Percentiles rank a stretch among this genome's conserved stretches.
Evolutionary conservation across 2,329 filamentous ascomycete species (phyloP).

Genomic region (Fusarium siculi): DNA sequence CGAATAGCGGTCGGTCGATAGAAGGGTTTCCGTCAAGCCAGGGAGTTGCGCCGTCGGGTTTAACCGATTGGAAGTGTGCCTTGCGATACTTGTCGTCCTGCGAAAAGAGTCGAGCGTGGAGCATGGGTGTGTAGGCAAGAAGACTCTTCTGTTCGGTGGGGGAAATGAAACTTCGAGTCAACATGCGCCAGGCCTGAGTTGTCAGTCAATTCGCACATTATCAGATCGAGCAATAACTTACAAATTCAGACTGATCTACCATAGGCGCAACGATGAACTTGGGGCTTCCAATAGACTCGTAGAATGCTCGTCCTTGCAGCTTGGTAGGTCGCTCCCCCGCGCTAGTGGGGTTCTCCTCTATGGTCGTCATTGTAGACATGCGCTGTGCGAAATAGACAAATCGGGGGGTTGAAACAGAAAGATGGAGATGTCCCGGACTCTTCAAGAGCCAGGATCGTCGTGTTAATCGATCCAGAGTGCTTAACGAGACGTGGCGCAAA

Average conservation of each 20-base stretch:
- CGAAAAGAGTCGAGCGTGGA: slow-evolving; percentile 89
- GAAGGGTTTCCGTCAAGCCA: slow-evolving; percentile 89
- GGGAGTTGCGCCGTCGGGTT: slow-evolving; percentile 48
- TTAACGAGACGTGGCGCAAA: slow-evolving; percentile 3
- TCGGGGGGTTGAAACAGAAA: slow-evolving; percentile 1
- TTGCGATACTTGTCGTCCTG: slow-evolving; percentile 81
- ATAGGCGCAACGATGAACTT: slow-evolving; percentile 94
- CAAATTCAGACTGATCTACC: slow-evolving; percentile 98
- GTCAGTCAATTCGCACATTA: slow-evolving; percentile 6
- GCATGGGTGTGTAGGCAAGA: slow-evolving; percentile 94
- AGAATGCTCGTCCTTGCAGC: slow-evolving; percentile 87
- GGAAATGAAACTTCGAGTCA: slow-evolving; percentile 91
- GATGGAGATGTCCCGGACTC: slow-evolving; percentile 32
- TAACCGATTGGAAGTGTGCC: slow-evolving; percentile 80
- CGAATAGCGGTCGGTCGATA: slow-evolving; percentile 89
- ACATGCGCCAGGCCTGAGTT: slow-evolving; percentile 89
- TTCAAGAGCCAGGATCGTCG: slow-evolving; percentile 38
- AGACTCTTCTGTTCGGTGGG: slow-evolving; percentile 71
- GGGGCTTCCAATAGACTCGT: slow-evolving; percentile 92
- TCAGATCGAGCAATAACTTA: slow-evolving; percentile 58
- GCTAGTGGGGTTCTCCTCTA: slow-evolving; percentile 28
- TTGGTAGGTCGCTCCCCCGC: slow-evolving; percentile 57
- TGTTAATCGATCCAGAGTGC: slow-evolving; percentile 38
- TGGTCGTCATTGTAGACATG: slow-evolving; percentile 48
- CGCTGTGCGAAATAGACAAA: slow-evolving; percentile 16